Percentiles rank a stretch among this genome's conserved stretches.
Conservation (phyloP, 805 yeast genomes). For the Ogataea methanolica region DNA sequence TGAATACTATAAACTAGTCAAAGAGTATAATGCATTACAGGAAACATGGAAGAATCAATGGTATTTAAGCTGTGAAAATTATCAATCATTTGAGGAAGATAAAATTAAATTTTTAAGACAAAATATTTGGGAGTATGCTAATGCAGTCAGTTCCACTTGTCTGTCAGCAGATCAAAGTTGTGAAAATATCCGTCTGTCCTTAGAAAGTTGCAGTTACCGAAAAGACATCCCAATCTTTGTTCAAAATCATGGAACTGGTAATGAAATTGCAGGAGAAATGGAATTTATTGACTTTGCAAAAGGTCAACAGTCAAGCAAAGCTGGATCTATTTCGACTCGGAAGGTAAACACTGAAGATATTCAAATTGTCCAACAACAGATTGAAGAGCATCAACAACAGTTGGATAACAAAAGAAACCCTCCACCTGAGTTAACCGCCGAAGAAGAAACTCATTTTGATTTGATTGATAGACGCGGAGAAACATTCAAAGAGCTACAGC, state of each 20-base stretch:
- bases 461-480: conserved; percentile 26
- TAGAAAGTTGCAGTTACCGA: conserved; percentile 64
- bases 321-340: neutral
- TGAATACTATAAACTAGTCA: conserved; percentile 54
- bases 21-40: conserved; percentile 49
- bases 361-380: conserved; percentile 8
- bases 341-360: conserved; percentile 14
- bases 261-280: conserved; percentile 53
- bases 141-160: conserved; percentile 68
- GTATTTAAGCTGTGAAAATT: conserved; percentile 55
- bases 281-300: conserved; percentile 56
- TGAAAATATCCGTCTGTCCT: conserved; percentile 59
- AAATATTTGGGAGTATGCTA: conserved; percentile 75
- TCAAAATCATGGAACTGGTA: conserved; percentile 57
- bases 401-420: conserved; percentile 17
- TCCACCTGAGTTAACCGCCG: conserved; percentile 26
- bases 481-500: conserved; percentile 26
- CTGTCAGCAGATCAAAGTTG: conserved; percentile 75
- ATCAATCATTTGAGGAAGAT: conserved; percentile 68
- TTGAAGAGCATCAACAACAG: conserved; percentile 7
- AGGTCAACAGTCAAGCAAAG: conserved; percentile 13
- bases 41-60: conserved; percentile 71
- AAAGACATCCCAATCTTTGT: conserved; percentile 55
- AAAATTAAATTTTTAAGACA: conserved; percentile 65
- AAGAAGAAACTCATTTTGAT: conserved; percentile 23